Evolutionary conservation across 306 rosid genomes (phyloP), one percentile per base, ranked within the genome.

Genomic region (Inga oerstediana): DNA sequence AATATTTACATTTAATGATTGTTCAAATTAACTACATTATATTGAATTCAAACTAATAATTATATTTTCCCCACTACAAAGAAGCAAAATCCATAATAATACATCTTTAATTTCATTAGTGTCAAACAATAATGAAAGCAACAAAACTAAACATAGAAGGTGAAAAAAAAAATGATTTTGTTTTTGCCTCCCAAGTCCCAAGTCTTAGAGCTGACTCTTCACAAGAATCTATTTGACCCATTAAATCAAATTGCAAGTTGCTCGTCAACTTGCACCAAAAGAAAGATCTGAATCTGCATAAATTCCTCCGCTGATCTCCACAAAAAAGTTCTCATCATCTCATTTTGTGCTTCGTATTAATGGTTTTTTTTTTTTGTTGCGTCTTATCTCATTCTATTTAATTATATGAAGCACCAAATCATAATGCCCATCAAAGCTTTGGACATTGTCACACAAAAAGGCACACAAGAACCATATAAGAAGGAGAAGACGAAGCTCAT

Each of bases 191-290:
- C 69, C 52, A 81, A 85, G 88, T 71, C 15, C 76, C 61, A 81
- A 85, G 89, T 77, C 88, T 88, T 88, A 72, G 86, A 70, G 81
- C 80, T 88, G 84, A 92, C 91, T 83, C 83, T 66, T 84, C 73
- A 52, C 71, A 41, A 76, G 80, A 82, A 81, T 88, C 73, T 75
- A 32, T 80, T 87, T 75, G 85, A 80, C 87, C 84, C 84, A 87
- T 89, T 82, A 81, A 84, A 85, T 84, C 79, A 62, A 84, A 46
- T 61, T 20, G 86, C 92, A 90, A 89, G 82, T 88, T 88, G 89
- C 65, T 51, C 12, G 65, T 79, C 93, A 86, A 90, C 70, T 89
- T 86, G 92, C 85, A 78, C 79, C 64, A 65, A 65, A 85, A 85
- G 65, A 74, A 85, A 86, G 62, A 83, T 71, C 79, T 46, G 80